Conservation (phyloP, 2,329 filamentous ascomycete species). For the Chaetomiaceae sp. region DNA sequence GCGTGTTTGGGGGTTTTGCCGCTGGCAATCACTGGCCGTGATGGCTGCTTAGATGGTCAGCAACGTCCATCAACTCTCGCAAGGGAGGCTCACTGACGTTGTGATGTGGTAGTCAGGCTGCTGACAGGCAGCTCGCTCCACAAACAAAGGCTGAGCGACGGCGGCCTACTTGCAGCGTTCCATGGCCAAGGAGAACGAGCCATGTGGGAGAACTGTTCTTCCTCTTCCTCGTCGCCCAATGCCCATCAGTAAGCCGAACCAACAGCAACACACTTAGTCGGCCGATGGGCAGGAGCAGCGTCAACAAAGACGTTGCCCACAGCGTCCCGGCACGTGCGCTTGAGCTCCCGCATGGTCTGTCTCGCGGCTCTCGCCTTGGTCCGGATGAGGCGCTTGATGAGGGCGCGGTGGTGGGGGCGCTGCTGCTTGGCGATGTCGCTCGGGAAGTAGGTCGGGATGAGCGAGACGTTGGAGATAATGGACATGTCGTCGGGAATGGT, state of each 20-base stretch:
- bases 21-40: too few species aligned
- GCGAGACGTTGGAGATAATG: conserved; percentile 19
- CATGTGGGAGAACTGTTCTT: too few species aligned
- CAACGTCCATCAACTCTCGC: too few species aligned
- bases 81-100: too few species aligned
- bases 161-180: too few species aligned
- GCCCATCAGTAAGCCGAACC: neutral
- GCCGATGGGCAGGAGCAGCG: neutral
- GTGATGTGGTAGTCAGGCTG: too few species aligned
- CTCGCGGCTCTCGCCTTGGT: conserved; percentile 15
- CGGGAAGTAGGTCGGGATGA: conserved; percentile 23
- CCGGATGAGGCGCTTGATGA: conserved; percentile 14
- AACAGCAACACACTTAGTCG: conserved; percentile 17
- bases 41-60: too few species aligned
- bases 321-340: conserved; percentile 17
- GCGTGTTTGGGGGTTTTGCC: too few species aligned
- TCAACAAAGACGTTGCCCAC: conserved; percentile 14
- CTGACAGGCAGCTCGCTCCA: too few species aligned
- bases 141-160: too few species aligned
- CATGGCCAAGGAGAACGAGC: too few species aligned
- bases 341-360: conserved; percentile 18
- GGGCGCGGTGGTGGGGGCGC: conserved; percentile 5
- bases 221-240: too few species aligned
- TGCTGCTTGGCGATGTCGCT: conserved; percentile 17
- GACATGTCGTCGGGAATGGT: conserved; percentile 19